Base-by-base conservation (phyloP, 768 basidiomycete species). In the Podaxis rugospora region DNA sequence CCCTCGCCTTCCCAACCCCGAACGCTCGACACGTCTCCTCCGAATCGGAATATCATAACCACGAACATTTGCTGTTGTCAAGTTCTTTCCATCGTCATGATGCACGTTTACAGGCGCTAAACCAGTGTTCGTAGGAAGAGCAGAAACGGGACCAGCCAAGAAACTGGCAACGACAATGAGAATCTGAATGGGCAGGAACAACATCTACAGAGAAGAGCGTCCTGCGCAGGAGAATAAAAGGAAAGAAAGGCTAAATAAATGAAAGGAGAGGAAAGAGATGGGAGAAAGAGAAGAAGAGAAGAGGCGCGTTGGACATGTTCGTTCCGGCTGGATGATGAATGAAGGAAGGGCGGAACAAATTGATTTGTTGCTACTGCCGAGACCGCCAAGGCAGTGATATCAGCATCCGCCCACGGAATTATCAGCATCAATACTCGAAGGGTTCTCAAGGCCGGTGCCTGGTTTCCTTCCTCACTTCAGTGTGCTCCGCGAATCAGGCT, bases 21-120 rank as follows among this genome's bases (percentile, higher is more conserved):
- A 51, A 18, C 28, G 46, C 59, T 62, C 21, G 21, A 68, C 51
- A 62, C 55, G 61, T 61, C 66, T 64, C 66, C 66, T 53, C 65
- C 47, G 61, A 35, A 70, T 66, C 5, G 70, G 67, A 42, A 70
- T 57, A 50, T 66, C 65, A 62, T 65, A 66, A 39, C 68, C 68
- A 13, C 63, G 65, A 57, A 57, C n/a, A 13, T 6, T 23, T 18
- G 37, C 21, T 18, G 37, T 7, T 18, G 28, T 28, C n/a, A 21
- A 13, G 6, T 18, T 27, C 6, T 50, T 57, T 54, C 23, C 18
- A n/a, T 25, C 5, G 36, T 32, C 18, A n/a, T 44, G 16, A 9
- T 44, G 25, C 13, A 5, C 21, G 6, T 25, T 28, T 23, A 47
- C n/a, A n/a, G 18, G 7, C 23, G 14, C 13, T 16, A 21, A 13